phyloP scores from a whole-genome alignment of 805 yeast genomes.

The Candida insectorum region DNA sequence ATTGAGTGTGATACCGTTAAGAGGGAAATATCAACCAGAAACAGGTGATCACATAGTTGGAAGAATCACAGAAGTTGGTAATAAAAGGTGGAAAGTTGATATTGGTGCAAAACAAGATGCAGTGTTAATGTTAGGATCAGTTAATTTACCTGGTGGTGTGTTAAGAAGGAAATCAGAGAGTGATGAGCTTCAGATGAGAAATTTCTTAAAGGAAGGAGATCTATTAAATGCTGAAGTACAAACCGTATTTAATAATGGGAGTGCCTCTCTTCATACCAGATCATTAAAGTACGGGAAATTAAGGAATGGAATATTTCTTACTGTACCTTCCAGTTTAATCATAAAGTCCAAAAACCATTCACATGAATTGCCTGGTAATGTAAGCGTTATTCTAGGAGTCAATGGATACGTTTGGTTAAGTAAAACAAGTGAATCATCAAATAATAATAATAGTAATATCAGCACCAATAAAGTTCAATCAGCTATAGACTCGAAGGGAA shows the following conservation, averaged over 20 bases:
- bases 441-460: conserved; percentile 15
- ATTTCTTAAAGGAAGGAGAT: conserved; percentile 92
- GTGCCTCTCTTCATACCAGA: conserved; percentile 92
- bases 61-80: conserved; percentile 89
- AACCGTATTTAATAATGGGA: conserved; percentile 81
- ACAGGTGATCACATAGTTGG: conserved; percentile 97
- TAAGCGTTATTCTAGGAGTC: conserved; percentile 86
- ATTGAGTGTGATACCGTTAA: conserved; percentile 78
- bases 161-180: conserved; percentile 89
- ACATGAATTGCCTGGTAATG: conserved; percentile 89
- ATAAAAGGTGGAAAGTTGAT: conserved; percentile 94
- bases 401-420: conserved; percentile 94
- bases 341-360: conserved; percentile 85
- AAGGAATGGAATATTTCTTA: conserved; percentile 81
- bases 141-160: conserved; percentile 96
- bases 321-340: conserved; percentile 79
- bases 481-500: conserved; percentile 29
- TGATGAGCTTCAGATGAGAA: conserved; percentile 96
- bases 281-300: conserved; percentile 93
- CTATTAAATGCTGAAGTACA: conserved; percentile 95
- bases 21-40: conserved; percentile 87
- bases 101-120: conserved; percentile 96
- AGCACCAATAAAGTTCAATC: conserved; percentile 37
- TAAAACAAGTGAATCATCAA: conserved; percentile 45
- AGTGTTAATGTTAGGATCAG: conserved; percentile 87